Conservation (phyloP, 1,284 basidiomycete genomes). For the Cutaneotrichosporon sp. region DNA sequence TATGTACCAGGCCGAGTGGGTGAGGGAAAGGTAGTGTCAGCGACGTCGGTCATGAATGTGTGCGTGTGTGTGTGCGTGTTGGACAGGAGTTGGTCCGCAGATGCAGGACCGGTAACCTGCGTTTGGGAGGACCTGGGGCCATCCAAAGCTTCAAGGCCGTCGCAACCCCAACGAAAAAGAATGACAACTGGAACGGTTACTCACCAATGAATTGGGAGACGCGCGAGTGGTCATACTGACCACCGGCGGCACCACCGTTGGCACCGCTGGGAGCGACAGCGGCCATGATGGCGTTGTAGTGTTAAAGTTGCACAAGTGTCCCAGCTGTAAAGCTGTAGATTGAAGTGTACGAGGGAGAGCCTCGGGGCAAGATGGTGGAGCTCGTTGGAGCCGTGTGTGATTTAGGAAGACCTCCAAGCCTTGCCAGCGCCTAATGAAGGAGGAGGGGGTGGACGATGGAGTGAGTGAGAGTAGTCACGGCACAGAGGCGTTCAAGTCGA, state of each 20-base stretch:
- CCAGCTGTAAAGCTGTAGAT: neutral
- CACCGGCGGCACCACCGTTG: constrained; percentile 25
- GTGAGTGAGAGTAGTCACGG: neutral
- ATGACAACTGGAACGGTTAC: constrained; percentile 25
- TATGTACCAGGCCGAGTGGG: neutral
- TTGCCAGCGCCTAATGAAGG: constrained; percentile 3
- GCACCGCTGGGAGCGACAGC: constrained; percentile 30
- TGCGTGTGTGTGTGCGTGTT: neutral
- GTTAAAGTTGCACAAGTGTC: neutral
- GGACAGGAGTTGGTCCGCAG: neutral
- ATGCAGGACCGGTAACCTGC: neutral
- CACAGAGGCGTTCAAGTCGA: constrained; percentile 5
- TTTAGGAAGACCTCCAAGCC: neutral
- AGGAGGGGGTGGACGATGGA: constrained; percentile 2
- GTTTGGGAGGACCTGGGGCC: neutral
- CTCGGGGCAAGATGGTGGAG: constrained; percentile 6
- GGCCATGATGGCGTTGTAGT: constrained; percentile 29
- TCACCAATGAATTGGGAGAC: constrained; percentile 78
- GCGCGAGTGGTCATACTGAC: constrained; percentile 58
- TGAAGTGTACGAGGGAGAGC: neutral
- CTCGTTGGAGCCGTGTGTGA: constrained; percentile 8
- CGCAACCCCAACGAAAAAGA: constrained; percentile 1
- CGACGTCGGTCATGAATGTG: neutral
- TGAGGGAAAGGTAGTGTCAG: constrained; percentile 9
- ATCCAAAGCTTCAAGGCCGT: neutral